Evolutionary conservation across 2,329 filamentous ascomycete species (phyloP).

Genomic region (Pseudogymnoascus sp.): DNA sequence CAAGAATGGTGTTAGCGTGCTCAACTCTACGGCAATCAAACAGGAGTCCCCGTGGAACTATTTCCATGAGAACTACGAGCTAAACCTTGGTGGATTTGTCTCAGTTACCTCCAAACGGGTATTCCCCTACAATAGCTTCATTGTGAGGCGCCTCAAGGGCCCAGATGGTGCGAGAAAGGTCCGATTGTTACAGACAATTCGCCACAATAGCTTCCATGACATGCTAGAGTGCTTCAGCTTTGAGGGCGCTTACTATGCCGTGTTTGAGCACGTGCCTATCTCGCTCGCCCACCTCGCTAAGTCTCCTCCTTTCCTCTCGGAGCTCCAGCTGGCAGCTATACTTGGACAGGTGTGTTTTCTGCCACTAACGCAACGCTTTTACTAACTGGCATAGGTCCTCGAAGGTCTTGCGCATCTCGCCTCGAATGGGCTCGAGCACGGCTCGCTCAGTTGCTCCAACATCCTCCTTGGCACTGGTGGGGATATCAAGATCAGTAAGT

Average conservation of each 20-base stretch:
- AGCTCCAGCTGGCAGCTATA: conserved; percentile 1
- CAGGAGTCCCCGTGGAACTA: background rate
- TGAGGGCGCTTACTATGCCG: background rate
- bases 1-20: background rate
- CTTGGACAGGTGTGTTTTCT: background rate
- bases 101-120: background rate
- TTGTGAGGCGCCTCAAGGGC: background rate
- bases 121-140: background rate
- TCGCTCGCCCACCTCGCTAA: background rate
- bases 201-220: background rate
- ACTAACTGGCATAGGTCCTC: conserved; percentile 3
- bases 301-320: background rate
- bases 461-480: conserved; percentile 7
- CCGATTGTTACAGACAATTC: background rate
- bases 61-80: background rate
- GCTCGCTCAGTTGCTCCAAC: conserved; percentile 9
- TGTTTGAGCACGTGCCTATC: conserved; percentile 1
- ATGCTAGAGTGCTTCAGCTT: background rate
- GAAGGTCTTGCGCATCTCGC: background rate
- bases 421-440: conserved; percentile 3
- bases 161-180: background rate
- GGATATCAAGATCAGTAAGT: conserved; percentile 17
- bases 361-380: background rate
- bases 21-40: background rate
- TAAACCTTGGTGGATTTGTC: background rate